Evolutionary conservation across 2,329 filamentous ascomycete genomes (phyloP).

Genomic region (Cylindrodendrum hubeiense): DNA sequence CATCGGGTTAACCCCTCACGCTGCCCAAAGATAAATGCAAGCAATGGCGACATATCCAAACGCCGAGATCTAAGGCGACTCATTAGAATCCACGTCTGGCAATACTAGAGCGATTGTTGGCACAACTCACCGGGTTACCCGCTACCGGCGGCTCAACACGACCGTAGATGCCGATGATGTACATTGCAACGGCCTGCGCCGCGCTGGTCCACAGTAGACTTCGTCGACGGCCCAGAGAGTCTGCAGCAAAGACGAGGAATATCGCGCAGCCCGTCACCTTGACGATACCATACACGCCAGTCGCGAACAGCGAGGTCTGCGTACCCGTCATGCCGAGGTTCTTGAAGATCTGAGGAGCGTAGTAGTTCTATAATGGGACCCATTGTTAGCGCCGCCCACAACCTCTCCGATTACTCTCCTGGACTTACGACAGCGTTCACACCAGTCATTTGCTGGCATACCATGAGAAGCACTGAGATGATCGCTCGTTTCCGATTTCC

Average conservation of each 20-base stretch:
- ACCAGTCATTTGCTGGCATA: slow-evolving; percentile 82
- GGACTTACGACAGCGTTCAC: no score
- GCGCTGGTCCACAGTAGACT: slow-evolving; percentile 74
- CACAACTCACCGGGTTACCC: slow-evolving; percentile 57
- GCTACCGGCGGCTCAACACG: slow-evolving; percentile 68
- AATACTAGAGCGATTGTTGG: no score
- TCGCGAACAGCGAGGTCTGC: slow-evolving; percentile 74
- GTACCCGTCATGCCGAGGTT: slow-evolving; percentile 71
- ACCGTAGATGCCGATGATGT: slow-evolving; percentile 81
- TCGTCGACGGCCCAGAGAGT: slow-evolving; percentile 75
- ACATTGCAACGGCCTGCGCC: slow-evolving; percentile 73
- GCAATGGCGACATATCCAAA: slow-evolving; percentile 79
- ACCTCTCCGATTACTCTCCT: background rate
- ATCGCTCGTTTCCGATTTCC: slow-evolving; percentile 74
- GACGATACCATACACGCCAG: slow-evolving; percentile 79
- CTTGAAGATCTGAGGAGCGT: slow-evolving; percentile 78
- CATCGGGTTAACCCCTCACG: slow-evolving; percentile 41
- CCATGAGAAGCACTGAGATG: slow-evolving; percentile 71
- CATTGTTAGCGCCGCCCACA: background rate
- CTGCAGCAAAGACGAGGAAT: slow-evolving; percentile 76
- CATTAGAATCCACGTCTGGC: no score
- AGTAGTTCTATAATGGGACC: slow-evolving; percentile 66
- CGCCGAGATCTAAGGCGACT: slow-evolving; percentile 69
- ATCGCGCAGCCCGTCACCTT: slow-evolving; percentile 73
- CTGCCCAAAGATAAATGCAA: slow-evolving; percentile 79